Conservation (phyloP, 495 filamentous ascomycete genomes). For the Paragyromitra xinjiangensis region DNA sequence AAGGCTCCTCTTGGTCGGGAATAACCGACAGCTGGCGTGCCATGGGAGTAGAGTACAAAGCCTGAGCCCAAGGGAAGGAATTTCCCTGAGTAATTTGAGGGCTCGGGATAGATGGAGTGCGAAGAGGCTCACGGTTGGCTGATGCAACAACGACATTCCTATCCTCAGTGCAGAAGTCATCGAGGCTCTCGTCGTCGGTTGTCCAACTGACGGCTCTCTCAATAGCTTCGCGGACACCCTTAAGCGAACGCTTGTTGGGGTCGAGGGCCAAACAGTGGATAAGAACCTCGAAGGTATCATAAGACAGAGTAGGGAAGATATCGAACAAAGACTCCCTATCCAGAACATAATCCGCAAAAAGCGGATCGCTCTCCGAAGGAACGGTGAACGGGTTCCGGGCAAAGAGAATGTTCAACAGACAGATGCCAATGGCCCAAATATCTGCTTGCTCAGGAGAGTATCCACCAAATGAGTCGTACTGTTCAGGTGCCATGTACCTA, state of each 20-base stretch:
- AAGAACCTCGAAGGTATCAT: slow-evolving; percentile 94
- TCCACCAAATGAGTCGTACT: slow-evolving; percentile 87
- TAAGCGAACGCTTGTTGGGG: slow-evolving; percentile 85
- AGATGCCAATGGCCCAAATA: slow-evolving; percentile 96
- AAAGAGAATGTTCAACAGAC: slow-evolving; percentile 94
- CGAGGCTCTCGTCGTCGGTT: slow-evolving; percentile 86
- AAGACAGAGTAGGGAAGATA: slow-evolving; percentile 97
- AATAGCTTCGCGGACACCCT: slow-evolving; percentile 77
- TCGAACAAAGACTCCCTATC: slow-evolving; percentile 96
- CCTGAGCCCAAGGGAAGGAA: slow-evolving; percentile 96
- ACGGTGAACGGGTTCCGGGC: slow-evolving; percentile 92
- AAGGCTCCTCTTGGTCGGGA: slow-evolving; percentile 63
- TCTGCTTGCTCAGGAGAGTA: slow-evolving; percentile 95
- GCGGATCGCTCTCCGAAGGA: slow-evolving; percentile 82
- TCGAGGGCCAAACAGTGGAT: slow-evolving; percentile 86
- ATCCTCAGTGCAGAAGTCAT: slow-evolving; percentile 92
- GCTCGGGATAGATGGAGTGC: slow-evolving; percentile 92
- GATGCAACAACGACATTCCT: slow-evolving; percentile 75
- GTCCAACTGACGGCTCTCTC: slow-evolving; percentile 87
- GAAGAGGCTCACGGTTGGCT: slow-evolving; percentile 92
- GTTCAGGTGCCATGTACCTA: slow-evolving; percentile 98
- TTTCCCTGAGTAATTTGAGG: slow-evolving; percentile 79
- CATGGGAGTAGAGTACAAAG: slow-evolving; percentile 78
- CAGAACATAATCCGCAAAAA: slow-evolving; percentile 89
- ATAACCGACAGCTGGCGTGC: slow-evolving; percentile 89